phyloP scores from a whole-genome alignment of 805 yeast species.

The Yamadazyma paraphyllophila region DNA sequence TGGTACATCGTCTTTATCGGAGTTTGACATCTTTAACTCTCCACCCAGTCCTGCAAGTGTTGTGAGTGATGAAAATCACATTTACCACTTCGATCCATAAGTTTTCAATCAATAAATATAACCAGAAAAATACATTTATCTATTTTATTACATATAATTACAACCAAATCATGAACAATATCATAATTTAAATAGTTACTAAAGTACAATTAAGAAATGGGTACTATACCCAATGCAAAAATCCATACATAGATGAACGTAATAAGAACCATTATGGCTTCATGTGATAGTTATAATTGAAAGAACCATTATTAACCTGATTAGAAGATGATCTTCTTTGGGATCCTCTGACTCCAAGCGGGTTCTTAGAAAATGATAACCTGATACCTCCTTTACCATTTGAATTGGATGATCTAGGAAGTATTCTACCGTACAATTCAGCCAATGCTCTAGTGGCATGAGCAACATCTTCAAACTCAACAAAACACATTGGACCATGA shows the following conservation, averaged over 20 bases:
- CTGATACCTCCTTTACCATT: slow-evolving; percentile 91
- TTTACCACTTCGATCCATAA: not conserved
- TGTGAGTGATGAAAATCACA: too few species aligned
- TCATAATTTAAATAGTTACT: slow-evolving; percentile 5
- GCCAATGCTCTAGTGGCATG: slow-evolving; percentile 93
- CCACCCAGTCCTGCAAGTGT: too few species aligned
- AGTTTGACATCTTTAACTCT: not conserved
- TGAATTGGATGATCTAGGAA: slow-evolving; percentile 69
- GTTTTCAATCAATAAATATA: too few species aligned
- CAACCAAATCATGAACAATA: slow-evolving; percentile 8
- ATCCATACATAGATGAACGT: not conserved
- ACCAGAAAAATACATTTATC: slow-evolving; percentile 8
- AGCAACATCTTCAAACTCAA: slow-evolving; percentile 94
- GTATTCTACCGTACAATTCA: slow-evolving; percentile 87
- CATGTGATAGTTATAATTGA: slow-evolving; percentile 16
- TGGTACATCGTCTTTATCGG: not conserved
- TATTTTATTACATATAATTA: slow-evolving; percentile 13
- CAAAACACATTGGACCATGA: slow-evolving; percentile 99
- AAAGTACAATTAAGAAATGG: slow-evolving; percentile 8
- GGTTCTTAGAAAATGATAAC: slow-evolving; percentile 91
- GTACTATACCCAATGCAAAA: slow-evolving; percentile 7
- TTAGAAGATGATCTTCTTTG: slow-evolving; percentile 36
- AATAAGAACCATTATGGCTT: slow-evolving; percentile 5
- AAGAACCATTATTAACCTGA: slow-evolving; percentile 14
- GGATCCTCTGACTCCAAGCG: slow-evolving; percentile 90